These are phyloP conservation scores for Heterobasidion parviporum DNA, from an alignment of 1,284 basidiomycete genomes.

Conservation along the genomic window DNA sequence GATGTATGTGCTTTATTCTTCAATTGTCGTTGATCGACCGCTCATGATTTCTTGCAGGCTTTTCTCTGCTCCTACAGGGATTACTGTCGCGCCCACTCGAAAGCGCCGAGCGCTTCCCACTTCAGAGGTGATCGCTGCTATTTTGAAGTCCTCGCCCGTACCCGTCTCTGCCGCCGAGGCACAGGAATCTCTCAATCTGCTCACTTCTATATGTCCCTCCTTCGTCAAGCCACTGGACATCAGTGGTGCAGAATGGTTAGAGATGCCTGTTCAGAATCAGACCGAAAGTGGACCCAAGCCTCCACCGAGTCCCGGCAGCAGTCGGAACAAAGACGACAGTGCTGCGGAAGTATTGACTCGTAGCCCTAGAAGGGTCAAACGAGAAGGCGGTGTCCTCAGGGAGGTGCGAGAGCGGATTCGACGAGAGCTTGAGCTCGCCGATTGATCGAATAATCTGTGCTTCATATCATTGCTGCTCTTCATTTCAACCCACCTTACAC, in stretches of 20 bases:
- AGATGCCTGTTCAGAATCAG: conserved; percentile 56
- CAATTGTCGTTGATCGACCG: background rate
- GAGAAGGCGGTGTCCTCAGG: conserved; percentile 60
- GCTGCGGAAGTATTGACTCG: conserved; percentile 51
- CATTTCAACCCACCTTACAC: background rate
- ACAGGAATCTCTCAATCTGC: conserved; percentile 58
- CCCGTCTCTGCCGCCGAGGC: conserved; percentile 71
- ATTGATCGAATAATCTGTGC: conserved; percentile 27
- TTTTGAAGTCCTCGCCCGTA: conserved; percentile 71
- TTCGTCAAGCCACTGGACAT: conserved; percentile 60
- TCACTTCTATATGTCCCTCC: conserved; percentile 66
- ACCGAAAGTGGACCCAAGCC: conserved; percentile 4
- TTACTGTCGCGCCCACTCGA: conserved; percentile 41
- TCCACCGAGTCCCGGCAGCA: conserved; percentile 19
- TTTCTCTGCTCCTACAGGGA: conserved; percentile 51
- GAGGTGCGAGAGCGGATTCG: conserved; percentile 74
- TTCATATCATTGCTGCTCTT: conserved; percentile 1
- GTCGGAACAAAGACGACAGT: conserved; percentile 24
- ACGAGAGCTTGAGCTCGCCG: conserved; percentile 61
- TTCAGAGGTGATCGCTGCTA: conserved; percentile 53
- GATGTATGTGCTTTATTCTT: conserved; percentile 46
- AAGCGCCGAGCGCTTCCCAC: conserved; percentile 61
- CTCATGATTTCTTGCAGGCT: conserved; percentile 34
- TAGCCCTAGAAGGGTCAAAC: conserved; percentile 62
- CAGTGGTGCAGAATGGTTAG: conserved; percentile 68